phyloP scores from a whole-genome alignment of 805 yeast species.

The Wickerhamiella spandovensis region DNA sequence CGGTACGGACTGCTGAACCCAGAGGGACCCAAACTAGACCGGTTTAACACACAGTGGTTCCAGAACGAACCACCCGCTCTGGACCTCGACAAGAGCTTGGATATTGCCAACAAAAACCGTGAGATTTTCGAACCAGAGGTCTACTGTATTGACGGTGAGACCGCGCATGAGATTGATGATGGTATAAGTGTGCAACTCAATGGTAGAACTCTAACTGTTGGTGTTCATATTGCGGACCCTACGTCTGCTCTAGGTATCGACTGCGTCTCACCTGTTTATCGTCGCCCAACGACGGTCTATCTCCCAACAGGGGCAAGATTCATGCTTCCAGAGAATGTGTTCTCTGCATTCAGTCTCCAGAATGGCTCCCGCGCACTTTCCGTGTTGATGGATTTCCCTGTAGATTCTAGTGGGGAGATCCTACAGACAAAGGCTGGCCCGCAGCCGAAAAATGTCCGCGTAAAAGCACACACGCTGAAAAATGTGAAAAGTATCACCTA shows the following conservation, averaged over 20 bases:
- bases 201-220: constrained; percentile 27
- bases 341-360: constrained; percentile 41
- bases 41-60: constrained; percentile 2
- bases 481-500: constrained; percentile 49
- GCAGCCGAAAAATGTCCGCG: constrained; percentile 22
- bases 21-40: constrained; percentile 4
- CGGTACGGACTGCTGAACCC: background rate
- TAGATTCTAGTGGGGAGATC: background rate
- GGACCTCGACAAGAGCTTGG: background rate
- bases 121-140: constrained; percentile 20
- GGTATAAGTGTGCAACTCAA: constrained; percentile 49
- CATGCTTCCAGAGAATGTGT: constrained; percentile 54
- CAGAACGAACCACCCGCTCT: background rate
- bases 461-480: constrained; percentile 31
- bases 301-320: constrained; percentile 51
- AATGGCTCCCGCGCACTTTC: constrained; percentile 26
- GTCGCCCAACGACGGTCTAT: constrained; percentile 54
- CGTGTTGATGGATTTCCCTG: background rate
- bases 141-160: constrained; percentile 70
- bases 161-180: constrained; percentile 87
- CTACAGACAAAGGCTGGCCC: constrained; percentile 18
- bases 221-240: constrained; percentile 82
- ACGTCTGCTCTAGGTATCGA: constrained; percentile 39
- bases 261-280: constrained; percentile 43
- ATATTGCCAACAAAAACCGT: background rate